Conservation (phyloP, 768 basidiomycete genomes). For the Tylopilus subfusipes region DNA sequence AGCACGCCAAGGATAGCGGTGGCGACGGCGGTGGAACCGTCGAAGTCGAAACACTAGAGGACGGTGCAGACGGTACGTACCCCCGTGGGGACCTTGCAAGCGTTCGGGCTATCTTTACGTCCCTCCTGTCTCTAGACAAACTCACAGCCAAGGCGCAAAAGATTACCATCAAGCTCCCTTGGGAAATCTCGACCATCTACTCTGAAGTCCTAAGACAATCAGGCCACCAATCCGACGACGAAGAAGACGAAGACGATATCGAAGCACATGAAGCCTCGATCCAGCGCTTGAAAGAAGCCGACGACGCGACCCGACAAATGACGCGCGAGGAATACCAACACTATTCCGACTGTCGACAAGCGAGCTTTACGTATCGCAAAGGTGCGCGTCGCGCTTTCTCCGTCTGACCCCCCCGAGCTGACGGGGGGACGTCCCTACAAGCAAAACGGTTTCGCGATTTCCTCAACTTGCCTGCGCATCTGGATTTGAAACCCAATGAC, state of each 20-base stretch:
- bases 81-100: too few relatives aligned
- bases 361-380: conserved; percentile 96
- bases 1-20: conserved; percentile 88
- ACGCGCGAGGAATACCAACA: conserved; percentile 96
- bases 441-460: conserved; percentile 96
- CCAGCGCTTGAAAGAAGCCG: conserved; percentile 88
- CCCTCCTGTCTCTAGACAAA: conserved; percentile 50
- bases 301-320: conserved; percentile 94
- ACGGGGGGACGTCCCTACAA: conserved; percentile 32
- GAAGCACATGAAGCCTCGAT: conserved; percentile 96
- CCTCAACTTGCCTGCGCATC: conserved; percentile 79
- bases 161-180: conserved; percentile 91
- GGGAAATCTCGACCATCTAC: conserved; percentile 92
- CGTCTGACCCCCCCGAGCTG: not conserved
- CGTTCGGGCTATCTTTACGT: not conserved
- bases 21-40: conserved; percentile 78
- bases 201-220: conserved; percentile 76
- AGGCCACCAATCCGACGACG: conserved; percentile 85
- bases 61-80: conserved; percentile 72
- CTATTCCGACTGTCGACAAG: conserved; percentile 95
- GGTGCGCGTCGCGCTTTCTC: conserved; percentile 42
- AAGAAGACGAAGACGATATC: conserved; percentile 94
- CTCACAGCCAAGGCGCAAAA: conserved; percentile 82
- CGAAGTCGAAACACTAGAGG: conserved; percentile 80
- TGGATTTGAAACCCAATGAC: conserved; percentile 88